Percentiles rank a stretch among this genome's conserved stretches.
phyloP scores from a whole-genome alignment of 306 rosid genomes.

The Vicia faba region DNA sequence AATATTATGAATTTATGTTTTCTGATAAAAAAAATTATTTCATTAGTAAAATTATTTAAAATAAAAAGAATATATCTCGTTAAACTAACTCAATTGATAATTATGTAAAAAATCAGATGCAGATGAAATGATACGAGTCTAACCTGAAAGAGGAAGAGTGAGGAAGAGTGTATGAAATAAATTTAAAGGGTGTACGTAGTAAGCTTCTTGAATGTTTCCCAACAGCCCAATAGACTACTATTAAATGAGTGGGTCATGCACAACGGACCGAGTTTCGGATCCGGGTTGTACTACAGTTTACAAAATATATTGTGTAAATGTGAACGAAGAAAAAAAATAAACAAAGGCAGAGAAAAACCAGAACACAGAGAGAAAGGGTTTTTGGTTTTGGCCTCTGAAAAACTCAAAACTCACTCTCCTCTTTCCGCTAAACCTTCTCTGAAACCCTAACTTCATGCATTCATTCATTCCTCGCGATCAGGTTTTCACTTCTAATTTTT shows the following conservation, averaged over 20 bases:
- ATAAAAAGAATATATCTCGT: too few species aligned
- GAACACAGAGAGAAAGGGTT: not conserved
- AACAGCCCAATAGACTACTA: not conserved
- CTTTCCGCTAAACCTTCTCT: not conserved
- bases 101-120: too few species aligned
- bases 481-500: constrained; percentile 29
- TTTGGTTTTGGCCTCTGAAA: constrained; percentile 38
- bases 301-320: constrained; percentile 11
- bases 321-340: not conserved
- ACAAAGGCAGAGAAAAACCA: not conserved
- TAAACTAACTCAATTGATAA: too few species aligned
- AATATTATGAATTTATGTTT: too few species aligned
- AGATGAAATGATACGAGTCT: too few species aligned
- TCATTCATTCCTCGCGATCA: constrained; percentile 33
- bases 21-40: too few species aligned
- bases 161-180: not conserved
- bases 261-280: constrained; percentile 2
- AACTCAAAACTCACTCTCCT: constrained; percentile 1
- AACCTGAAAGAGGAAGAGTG: too few species aligned
- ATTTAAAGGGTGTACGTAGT: not conserved
- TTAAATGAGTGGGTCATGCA: not conserved
- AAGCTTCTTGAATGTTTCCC: not conserved
- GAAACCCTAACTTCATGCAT: constrained; percentile 40
- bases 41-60: too few species aligned
- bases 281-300: constrained; percentile 4